phyloP scores from a whole-genome alignment of 2,329 filamentous ascomycete genomes.

The Aspergillus fumigatiaffinis region DNA sequence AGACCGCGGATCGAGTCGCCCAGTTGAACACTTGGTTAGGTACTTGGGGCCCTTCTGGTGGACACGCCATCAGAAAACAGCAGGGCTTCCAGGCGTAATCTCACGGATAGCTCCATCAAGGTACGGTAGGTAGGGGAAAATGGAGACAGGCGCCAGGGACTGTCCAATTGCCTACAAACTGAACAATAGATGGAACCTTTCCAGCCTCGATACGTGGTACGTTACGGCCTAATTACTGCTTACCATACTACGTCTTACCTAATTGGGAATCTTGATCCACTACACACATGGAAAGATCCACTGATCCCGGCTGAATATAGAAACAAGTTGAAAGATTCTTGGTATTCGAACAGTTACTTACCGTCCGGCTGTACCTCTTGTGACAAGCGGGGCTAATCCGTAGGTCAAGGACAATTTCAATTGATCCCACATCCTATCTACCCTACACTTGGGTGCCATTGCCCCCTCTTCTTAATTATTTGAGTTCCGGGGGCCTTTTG shows the following conservation, averaged over 20 bases:
- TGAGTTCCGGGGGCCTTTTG: not conserved
- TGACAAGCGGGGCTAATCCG: not conserved
- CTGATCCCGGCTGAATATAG: not conserved
- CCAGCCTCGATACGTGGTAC: conserved; percentile 1
- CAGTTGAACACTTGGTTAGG: conserved; percentile 1
- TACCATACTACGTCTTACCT: not conserved
- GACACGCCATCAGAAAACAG: conserved; percentile 12
- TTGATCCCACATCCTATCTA: not conserved
- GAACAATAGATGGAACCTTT: not conserved
- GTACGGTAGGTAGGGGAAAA: conserved; percentile 7
- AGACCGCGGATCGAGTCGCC: not conserved
- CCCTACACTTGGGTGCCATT: not conserved
- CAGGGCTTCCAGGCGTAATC: conserved; percentile 6
- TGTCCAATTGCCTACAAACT: not conserved
- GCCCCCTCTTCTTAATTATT: not conserved
- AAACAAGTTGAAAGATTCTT: not conserved
- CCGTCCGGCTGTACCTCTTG: not conserved
- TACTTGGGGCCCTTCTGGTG: conserved; percentile 3
- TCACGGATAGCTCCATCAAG: not conserved
- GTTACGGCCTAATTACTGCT: conserved; percentile 1
- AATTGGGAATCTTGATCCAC: not conserved
- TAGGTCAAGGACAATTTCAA: not conserved
- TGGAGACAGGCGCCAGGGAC: conserved; percentile 22
- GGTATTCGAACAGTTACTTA: not conserved
- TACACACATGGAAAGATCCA: not conserved